These are phyloP conservation scores for Nicotiana otophora DNA, from an alignment of 257 asterid genomes.

Conservation along the genomic window DNA sequence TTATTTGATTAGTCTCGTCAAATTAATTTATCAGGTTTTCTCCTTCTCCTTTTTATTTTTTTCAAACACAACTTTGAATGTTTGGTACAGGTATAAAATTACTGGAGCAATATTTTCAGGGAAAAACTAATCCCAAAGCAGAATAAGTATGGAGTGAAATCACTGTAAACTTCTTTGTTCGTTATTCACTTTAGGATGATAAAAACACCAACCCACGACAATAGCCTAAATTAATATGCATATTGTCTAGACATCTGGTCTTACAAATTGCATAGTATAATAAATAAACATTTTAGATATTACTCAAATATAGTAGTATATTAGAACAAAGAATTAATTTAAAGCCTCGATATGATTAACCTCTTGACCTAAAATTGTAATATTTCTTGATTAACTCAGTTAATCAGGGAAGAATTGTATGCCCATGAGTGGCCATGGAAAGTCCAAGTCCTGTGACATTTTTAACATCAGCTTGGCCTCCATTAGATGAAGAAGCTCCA, in stretches of 20 bases:
- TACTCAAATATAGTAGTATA: neutral
- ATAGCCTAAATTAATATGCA: neutral
- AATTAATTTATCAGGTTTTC: too few relatives aligned
- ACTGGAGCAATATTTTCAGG: neutral
- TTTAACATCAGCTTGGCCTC: too few relatives aligned
- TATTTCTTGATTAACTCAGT: neutral
- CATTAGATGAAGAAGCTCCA: too few relatives aligned
- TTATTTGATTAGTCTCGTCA: too few relatives aligned
- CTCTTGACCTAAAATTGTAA: neutral
- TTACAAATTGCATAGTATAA: neutral
- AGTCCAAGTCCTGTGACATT: too few relatives aligned
- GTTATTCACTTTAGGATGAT: neutral
- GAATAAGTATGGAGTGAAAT: neutral
- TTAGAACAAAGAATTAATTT: neutral
- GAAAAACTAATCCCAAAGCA: neutral
- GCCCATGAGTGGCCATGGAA: too few relatives aligned
- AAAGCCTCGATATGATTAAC: neutral
- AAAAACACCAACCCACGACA: neutral
- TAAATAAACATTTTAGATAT: neutral
- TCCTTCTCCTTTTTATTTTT: too few relatives aligned
- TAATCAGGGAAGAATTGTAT: slow-evolving; percentile 5
- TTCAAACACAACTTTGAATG: neutral
- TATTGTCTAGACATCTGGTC: neutral
- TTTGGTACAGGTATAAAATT: neutral
- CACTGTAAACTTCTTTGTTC: neutral